These are phyloP conservation scores for Jacaranda copaia DNA, from an alignment of 257 asterid genomes.

Conservation along the genomic window DNA sequence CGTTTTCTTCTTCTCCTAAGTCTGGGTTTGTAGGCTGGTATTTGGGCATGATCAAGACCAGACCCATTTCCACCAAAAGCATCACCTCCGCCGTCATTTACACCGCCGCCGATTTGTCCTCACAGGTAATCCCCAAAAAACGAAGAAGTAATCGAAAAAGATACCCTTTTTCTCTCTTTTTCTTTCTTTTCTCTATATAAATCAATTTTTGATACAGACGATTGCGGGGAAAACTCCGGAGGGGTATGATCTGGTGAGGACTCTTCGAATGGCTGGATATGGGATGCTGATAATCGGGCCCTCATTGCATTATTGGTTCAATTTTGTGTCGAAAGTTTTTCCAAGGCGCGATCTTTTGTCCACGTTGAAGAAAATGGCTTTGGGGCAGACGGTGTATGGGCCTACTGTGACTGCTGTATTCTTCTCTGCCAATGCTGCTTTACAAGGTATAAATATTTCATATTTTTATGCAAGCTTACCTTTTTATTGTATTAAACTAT, in stretches of 20 bases:
- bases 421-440: conserved; percentile 81
- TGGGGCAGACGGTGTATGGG: conserved; percentile 84
- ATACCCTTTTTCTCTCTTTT: background rate
- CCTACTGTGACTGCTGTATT: conserved; percentile 67
- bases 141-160: background rate
- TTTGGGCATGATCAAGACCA: conserved; percentile 65
- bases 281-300: conserved; percentile 58
- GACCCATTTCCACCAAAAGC: conserved; percentile 78
- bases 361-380: conserved; percentile 66
- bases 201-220: conserved; percentile 35
- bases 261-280: conserved; percentile 61
- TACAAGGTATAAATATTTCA: conserved; percentile 62
- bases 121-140: conserved; percentile 56
- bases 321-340: conserved; percentile 57
- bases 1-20: conserved; percentile 38
- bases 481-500: background rate
- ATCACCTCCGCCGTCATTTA: conserved; percentile 70
- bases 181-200: background rate
- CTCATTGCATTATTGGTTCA: conserved; percentile 62
- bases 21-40: conserved; percentile 71
- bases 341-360: conserved; percentile 74
- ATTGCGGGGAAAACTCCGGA: conserved; percentile 42
- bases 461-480: background rate
- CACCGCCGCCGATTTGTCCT: conserved; percentile 81
- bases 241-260: conserved; percentile 50